These are phyloP conservation scores for Teunomyces kruisii DNA, from an alignment of 805 yeast species.

Conservation along the genomic window DNA sequence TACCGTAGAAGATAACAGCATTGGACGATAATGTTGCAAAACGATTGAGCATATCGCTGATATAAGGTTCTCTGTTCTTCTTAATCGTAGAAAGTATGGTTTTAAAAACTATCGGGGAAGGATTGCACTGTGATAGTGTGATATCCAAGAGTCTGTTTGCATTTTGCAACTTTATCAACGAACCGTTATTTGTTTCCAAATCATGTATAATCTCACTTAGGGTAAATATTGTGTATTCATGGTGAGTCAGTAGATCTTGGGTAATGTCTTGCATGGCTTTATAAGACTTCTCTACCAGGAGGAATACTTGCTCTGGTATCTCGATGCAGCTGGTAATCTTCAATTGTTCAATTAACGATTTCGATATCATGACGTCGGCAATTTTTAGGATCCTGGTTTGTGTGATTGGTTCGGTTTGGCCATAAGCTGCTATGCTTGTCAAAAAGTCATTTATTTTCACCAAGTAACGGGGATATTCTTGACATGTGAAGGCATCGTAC, in stretches of 20 bases:
- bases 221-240: not conserved
- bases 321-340: not conserved
- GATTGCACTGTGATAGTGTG: not conserved
- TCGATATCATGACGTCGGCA: not conserved
- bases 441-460: not conserved
- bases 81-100: not conserved
- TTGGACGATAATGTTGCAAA: not conserved
- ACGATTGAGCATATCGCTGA: not conserved
- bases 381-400: not conserved
- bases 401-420: not conserved
- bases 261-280: not conserved
- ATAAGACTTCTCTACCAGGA: not conserved
- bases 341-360: not conserved
- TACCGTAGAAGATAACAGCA: not conserved
- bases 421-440: not conserved
- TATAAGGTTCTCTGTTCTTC: not conserved
- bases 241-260: not conserved
- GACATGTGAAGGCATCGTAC: conserved; percentile 1
- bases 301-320: not conserved
- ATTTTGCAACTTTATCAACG: not conserved
- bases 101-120: not conserved
- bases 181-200: not conserved
- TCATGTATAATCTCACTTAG: not conserved
- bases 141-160: not conserved
- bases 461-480: not conserved